Evolutionary conservation across 129 eudicot species (phyloP), one percentile per base, ranked within the genome.

Genomic region (Glebionis coronaria): DNA sequence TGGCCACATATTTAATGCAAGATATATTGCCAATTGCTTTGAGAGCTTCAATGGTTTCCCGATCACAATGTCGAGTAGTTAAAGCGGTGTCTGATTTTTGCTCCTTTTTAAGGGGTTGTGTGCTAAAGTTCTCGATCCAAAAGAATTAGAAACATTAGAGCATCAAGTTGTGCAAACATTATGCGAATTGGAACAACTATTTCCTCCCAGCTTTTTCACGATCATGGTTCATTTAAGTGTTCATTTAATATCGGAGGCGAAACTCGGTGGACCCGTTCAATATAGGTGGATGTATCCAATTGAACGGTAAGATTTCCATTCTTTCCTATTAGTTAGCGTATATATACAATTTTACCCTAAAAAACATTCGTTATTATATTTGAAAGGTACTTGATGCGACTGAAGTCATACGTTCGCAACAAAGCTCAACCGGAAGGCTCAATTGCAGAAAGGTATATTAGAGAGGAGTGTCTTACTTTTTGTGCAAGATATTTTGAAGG

Each of bases 11-110:
- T 54, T n/a, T 54, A 8, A 54, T 54, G 63, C 63, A 57, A 57
- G 63, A 57, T 5, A 57, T 57, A 23, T 25, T 57, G 42, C 38
- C 63, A 2, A 57, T 57, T 57, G 63, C 63, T 3, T 25, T 57
- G 12, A 57, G 42, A 15, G 38, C n/a, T 57, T 57, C 63, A 8
- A 57, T 55, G 60, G 2, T 18, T 55, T 55, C 60, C 8, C 19
- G 60, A 55, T 1, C 60, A 55, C 60, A 55, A 57, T 57, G 3
- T 21, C 38, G 38, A 27, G 42, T 25, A 57, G 42, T 57, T 23
- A 57, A 57, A 57, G 63, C 12, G 2, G n/a, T 57, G n/a, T 23
- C 14, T 7, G 63, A 57, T 25, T 57, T 57, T 20, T 57, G 40
- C 42, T 21, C 42, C 1, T 57, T 21, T 27, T 57, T 5, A 57